Percentiles rank a stretch among this genome's conserved stretches.
These are phyloP conservation scores for Solanum chaucha DNA, from an alignment of 257 asterid species.

Conservation along the genomic window DNA sequence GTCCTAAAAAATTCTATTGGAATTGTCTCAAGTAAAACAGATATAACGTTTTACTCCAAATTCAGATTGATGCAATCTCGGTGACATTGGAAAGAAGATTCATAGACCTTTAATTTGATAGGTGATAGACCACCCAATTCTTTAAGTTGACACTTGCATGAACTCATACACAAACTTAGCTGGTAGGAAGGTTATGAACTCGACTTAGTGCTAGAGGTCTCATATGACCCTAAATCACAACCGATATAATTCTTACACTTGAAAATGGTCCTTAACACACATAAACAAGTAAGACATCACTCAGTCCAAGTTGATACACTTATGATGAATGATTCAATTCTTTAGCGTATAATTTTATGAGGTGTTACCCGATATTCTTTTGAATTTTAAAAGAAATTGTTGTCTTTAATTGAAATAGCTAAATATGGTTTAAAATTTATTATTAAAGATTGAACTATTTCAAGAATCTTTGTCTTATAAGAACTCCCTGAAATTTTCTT, in stretches of 20 bases:
- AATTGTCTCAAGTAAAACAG: background rate
- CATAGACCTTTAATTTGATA: background rate
- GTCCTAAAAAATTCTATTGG: background rate
- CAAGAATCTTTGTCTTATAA: background rate
- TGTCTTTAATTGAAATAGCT: background rate
- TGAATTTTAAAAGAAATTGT: fast-evolving
- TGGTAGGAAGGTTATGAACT: background rate
- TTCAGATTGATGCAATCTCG: background rate
- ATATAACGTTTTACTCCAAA: background rate
- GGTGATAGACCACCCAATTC: background rate
- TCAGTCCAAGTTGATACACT: background rate
- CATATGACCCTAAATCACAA: background rate
- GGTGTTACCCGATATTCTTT: background rate
- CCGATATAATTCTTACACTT: background rate
- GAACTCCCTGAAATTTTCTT: background rate
- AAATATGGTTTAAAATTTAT: no score
- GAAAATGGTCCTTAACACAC: background rate
- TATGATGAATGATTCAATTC: background rate
- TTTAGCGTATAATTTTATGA: no score
- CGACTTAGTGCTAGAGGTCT: background rate
- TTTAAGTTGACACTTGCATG: background rate
- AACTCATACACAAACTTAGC: background rate
- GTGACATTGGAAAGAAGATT: background rate
- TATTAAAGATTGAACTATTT: no score
- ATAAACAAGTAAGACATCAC: background rate